Base-by-base conservation (phyloP, 78 protist species). In the Neovahlkampfia damariscottae region DNA sequence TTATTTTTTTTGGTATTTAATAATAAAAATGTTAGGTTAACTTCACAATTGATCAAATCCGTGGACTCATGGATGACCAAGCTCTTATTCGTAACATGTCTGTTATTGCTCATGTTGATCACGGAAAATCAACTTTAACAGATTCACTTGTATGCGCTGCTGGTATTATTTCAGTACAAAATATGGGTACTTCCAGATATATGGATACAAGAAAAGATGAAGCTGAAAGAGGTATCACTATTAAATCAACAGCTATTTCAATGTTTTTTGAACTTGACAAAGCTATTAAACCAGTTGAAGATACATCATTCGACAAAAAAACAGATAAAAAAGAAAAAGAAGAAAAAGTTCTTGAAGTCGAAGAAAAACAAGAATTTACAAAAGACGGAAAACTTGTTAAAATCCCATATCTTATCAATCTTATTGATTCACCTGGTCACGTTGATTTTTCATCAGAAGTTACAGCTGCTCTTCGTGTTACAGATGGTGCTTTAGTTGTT, bases 401-500 rank as follows among this genome's bases (percentile, higher is more conserved):
- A 29, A 31, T 41, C 66, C 81, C 4, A 5, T 4, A 2, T 77
- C 72, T 2, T 40, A 38, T 92, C 41, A 87, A 96, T 87, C 9
- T 96, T 9, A 75, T 96, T 41, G 98, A 93, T 75, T 90, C 98
- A 7, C 98, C 98, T 34, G 95, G 96, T 8, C 97, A 95, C 81
- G 97, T 95, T 0, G 99, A 93, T 83, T 89, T 93, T 72, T 40
- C 77, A 38, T 78, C 87, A 30, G 99, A 97, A 88, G 99, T 98
- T 34, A 94, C 99, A 41, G 97, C 99, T 27, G 99, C 99, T 40
- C 98, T 98, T 66, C 98, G 99, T 84, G 98, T 98, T 37, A 95
- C 98, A 40, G 99, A 98, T 83, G 99, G 99, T 70, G 99, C 98
- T 40, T 87, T 96, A n/a, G 98, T 96, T 78, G 99, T 98, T 71